Percentiles rank a stretch among this genome's conserved stretches.
Evolutionary conservation across 2,329 filamentous ascomycete species (phyloP).

Genomic region (Ploettnerulaceae sp.): DNA sequence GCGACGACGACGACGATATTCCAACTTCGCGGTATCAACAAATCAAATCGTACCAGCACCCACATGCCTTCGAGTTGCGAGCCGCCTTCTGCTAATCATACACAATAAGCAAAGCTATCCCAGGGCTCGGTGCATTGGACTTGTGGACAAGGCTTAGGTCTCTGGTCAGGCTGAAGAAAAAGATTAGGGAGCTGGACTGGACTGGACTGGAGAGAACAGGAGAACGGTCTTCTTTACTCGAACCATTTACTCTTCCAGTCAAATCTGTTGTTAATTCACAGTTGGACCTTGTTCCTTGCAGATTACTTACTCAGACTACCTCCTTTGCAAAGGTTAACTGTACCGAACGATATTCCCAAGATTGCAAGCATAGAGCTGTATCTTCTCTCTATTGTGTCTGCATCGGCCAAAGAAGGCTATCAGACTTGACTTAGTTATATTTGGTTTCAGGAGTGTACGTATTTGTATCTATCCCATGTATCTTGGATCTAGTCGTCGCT

Average conservation of each 20-base stretch:
- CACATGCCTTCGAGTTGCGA: background rate
- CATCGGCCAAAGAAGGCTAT: slow-evolving; percentile 33
- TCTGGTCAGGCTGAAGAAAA: slow-evolving; percentile 5
- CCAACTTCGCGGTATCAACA: background rate
- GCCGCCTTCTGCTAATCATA: background rate
- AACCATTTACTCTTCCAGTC: slow-evolving; percentile 24
- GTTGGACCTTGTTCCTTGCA: slow-evolving; percentile 16
- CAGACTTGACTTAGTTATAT: slow-evolving; percentile 33
- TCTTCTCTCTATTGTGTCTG: slow-evolving; percentile 44
- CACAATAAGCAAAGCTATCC: background rate
- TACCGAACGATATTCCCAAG: slow-evolving; percentile 30
- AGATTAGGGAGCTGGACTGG: slow-evolving; percentile 13
- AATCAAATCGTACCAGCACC: background rate
- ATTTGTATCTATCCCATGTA: slow-evolving; percentile 36
- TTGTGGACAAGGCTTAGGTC: slow-evolving; percentile 6
- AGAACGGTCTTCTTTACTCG: slow-evolving; percentile 16
- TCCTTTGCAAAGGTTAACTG: slow-evolving; percentile 28
- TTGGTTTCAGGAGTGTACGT: slow-evolving; percentile 35
- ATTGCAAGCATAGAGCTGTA: slow-evolving; percentile 61
- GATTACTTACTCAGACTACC: slow-evolving; percentile 20
- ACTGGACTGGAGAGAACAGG: no score
- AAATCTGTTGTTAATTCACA: slow-evolving; percentile 22
- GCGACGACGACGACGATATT: background rate
- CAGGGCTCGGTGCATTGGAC: slow-evolving; percentile 4
- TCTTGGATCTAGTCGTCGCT: slow-evolving; percentile 23